Base-by-base conservation (phyloP, 352 stramenopile species). In the Elongisporangium anandrum region DNA sequence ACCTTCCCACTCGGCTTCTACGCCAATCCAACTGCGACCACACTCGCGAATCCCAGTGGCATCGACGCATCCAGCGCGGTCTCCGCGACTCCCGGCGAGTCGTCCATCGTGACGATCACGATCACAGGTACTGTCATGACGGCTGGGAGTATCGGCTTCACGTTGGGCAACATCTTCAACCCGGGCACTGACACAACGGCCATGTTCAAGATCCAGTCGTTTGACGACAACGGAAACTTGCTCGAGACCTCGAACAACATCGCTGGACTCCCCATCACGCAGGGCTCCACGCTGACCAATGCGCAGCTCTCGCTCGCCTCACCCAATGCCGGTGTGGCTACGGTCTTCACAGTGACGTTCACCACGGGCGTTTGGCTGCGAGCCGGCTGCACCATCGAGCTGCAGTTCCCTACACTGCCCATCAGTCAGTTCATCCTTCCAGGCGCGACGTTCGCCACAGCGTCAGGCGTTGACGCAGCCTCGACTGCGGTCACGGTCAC, bases 1-100 rank as follows among this genome's bases (percentile, higher is more conserved):
- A 66, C 67, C 12, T 91, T 88, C 59, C 75, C 81, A 1, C 50
- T 71, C 7, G 66, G 66, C 6, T 91, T 87, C 61, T 75, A 71
- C 26, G 72, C 88, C 38, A 58, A 61, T 10, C 60, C 68, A 0
- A 66, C 70, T 0, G 21, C 13, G 29, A 41, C 29, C 29, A 41
- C 59, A 0, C 41, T 80, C n/a, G 45, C 64, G 4, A 68, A 64
- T 51, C 21, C 15, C 7, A 56, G 38, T 13, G 75, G 72, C 3
- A 48, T 90, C 8, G 50, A 75, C 26, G 4, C 54, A 4, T 26
- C 55, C 16, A 76, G 68, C 22, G 68, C 68, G 2, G 41, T 86
- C 0, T 26, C 70, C 15, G 60, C 68, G 19, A 70, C 53, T 22
- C 63, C 69, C 17, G 57, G 60, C 4, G 29, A 41, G 29, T 15